These are phyloP conservation scores for Populus simonii DNA, from an alignment of 345 rosid species.

Conservation along the genomic window DNA sequence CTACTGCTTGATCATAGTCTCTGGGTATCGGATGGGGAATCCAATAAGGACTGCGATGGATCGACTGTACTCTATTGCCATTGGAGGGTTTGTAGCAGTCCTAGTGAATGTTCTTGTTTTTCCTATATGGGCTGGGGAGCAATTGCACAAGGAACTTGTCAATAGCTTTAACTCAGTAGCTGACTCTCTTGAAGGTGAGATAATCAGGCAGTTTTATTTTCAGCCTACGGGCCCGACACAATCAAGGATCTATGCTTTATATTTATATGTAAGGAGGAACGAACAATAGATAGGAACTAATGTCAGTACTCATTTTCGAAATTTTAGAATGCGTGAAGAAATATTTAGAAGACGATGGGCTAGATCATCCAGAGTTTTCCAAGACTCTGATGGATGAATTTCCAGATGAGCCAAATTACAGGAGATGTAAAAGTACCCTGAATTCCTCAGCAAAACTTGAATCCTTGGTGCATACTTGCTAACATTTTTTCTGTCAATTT, in stretches of 20 bases:
- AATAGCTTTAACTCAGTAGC: constrained; percentile 46
- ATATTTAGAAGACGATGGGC: constrained; percentile 50
- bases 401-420: constrained; percentile 61
- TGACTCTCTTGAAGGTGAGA: constrained; percentile 60
- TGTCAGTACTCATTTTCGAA: not conserved
- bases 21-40: constrained; percentile 61
- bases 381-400: constrained; percentile 57
- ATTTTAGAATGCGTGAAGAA: constrained; percentile 60
- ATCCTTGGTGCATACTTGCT: constrained; percentile 37
- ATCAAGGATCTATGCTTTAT: not conserved
- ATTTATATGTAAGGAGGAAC: not conserved
- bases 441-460: constrained; percentile 56
- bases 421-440: constrained; percentile 41
- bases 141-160: constrained; percentile 52
- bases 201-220: not conserved
- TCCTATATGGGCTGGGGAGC: constrained; percentile 68
- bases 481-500: not conserved
- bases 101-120: constrained; percentile 56
- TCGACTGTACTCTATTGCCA: constrained; percentile 59
- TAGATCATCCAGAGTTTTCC: constrained; percentile 50
- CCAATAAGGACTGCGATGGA: constrained; percentile 61
- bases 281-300: not conserved
- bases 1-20: constrained; percentile 58
- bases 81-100: constrained; percentile 63
- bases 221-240: not conserved